Percentiles rank a stretch among this genome's conserved stretches.
Evolutionary conservation across 495 filamentous ascomycete species (phyloP).

Genomic region (Podospora pseudocomata): DNA sequence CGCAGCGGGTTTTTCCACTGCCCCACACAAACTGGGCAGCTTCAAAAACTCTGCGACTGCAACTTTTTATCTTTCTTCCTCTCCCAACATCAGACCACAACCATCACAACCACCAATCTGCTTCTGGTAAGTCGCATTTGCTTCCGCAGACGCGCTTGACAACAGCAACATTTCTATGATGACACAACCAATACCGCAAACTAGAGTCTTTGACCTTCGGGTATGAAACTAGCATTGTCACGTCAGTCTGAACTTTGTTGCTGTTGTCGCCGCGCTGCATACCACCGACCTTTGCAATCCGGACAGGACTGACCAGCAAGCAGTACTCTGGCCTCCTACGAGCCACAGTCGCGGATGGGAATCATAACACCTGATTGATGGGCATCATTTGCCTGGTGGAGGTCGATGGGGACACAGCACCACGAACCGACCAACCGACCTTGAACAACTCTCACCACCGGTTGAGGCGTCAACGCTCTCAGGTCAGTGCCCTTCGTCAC

Average conservation of each 20-base stretch:
- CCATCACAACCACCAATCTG: constrained; percentile 15
- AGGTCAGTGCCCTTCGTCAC: constrained; percentile 19
- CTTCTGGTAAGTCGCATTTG: constrained; percentile 28
- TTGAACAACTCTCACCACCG: neutral
- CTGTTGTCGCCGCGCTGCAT: constrained; percentile 18
- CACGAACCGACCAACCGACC: neutral
- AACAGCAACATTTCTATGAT: constrained; percentile 42
- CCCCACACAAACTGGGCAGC: constrained; percentile 27
- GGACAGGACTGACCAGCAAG: constrained; percentile 14
- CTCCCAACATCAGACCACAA: constrained; percentile 15
- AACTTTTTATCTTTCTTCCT: constrained; percentile 25
- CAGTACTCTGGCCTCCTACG: constrained; percentile 16
- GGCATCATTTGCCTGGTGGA: neutral
- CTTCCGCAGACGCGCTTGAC: constrained; percentile 13
- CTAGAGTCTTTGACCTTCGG: constrained; percentile 99
- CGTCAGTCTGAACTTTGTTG: constrained; percentile 88
- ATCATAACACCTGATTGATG: neutral
- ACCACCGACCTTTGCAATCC: neutral
- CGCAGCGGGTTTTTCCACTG: constrained; percentile 24
- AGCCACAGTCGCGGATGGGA: constrained; percentile 10
- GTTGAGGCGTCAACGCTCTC: neutral
- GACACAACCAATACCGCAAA: constrained; percentile 83
- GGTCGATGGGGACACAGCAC: neutral
- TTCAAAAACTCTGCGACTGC: constrained; percentile 31
- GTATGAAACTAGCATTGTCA: constrained; percentile 93